Evolutionary conservation across 1,284 basidiomycete species (phyloP).

Genomic region (Cutaneotrichosporon cyanovorans): DNA sequence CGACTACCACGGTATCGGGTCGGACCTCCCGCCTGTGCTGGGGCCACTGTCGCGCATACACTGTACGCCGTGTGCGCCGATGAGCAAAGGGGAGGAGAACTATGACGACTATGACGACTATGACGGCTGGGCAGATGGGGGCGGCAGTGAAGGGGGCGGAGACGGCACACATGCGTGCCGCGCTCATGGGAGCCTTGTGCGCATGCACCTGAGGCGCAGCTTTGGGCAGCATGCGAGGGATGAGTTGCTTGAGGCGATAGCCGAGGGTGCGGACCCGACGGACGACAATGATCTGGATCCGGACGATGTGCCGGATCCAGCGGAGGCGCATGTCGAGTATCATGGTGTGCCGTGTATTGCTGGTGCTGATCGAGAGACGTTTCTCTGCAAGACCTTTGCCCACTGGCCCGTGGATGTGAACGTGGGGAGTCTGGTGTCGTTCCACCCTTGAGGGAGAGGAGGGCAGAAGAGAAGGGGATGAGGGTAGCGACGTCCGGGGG

Average conservation of each 20-base stretch:
- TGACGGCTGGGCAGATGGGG: not conserved
- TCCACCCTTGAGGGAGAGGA: constrained; percentile 6
- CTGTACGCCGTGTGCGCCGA: constrained; percentile 5
- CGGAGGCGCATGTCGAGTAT: constrained; percentile 8
- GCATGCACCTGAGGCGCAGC: constrained; percentile 12
- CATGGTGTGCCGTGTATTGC: constrained; percentile 13
- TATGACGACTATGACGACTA: not conserved
- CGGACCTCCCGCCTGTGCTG: constrained; percentile 11
- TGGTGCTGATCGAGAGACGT: constrained; percentile 5
- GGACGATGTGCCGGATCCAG: constrained; percentile 9
- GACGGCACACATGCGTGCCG: not conserved
- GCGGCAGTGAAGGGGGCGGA: constrained; percentile 1
- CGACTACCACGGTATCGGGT: constrained; percentile 9
- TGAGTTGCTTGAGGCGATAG: constrained; percentile 15
- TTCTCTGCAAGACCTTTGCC: constrained; percentile 10
- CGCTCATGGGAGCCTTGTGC: constrained; percentile 8
- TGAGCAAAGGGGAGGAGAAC: not conserved
- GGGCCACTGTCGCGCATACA: constrained; percentile 7
- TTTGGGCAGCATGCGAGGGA: constrained; percentile 6
- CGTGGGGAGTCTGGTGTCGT: constrained; percentile 5
- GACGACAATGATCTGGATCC: constrained; percentile 16
- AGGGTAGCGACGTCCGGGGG: too few species aligned
- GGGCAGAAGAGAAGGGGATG: too few species aligned
- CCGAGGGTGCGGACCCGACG: constrained; percentile 15
- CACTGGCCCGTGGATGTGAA: constrained; percentile 11